Evolutionary conservation across 495 filamentous ascomycete species (phyloP).

Genomic region (Penicillium malachiteum): DNA sequence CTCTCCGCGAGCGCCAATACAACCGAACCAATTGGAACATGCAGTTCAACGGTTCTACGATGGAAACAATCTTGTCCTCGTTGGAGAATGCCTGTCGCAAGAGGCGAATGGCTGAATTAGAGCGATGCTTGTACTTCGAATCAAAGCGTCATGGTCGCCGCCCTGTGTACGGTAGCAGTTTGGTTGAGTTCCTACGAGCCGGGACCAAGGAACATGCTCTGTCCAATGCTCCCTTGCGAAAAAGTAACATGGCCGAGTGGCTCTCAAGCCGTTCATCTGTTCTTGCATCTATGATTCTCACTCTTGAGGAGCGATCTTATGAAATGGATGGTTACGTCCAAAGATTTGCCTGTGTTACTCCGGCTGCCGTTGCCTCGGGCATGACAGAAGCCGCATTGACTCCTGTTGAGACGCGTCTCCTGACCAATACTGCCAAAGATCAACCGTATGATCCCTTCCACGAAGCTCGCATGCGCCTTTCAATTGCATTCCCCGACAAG

Average conservation of each 20-base stretch:
- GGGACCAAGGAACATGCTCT: conserved; percentile 49
- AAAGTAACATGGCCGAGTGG: conserved; percentile 62
- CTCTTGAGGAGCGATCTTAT: conserved; percentile 67
- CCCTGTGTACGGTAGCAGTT: conserved; percentile 75
- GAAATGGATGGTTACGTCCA: conserved; percentile 72
- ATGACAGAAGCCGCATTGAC: conserved; percentile 66
- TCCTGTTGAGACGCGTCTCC: conserved; percentile 59
- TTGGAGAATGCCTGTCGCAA: conserved; percentile 70
- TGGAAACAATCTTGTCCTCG: conserved; percentile 67
- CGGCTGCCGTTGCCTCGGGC: conserved; percentile 78
- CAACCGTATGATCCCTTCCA: conserved; percentile 81
- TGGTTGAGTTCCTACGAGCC: conserved; percentile 70
- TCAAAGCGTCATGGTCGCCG: conserved; percentile 74
- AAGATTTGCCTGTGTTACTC: conserved; percentile 89
- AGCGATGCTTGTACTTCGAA: conserved; percentile 77
- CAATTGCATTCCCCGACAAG: conserved; percentile 96
- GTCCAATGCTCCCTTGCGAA: conserved; percentile 39
- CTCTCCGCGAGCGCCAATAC: conserved; percentile 62
- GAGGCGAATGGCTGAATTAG: conserved; percentile 73
- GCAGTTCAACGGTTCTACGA: conserved; percentile 58
- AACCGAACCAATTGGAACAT: conserved; percentile 59
- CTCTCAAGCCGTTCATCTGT: conserved; percentile 66
- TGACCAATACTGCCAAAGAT: conserved; percentile 50
- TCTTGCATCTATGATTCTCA: conserved; percentile 71
- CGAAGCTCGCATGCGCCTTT: conserved; percentile 85